phyloP scores from a whole-genome alignment of 2,329 filamentous ascomycete species.

The Trichoderma breve region DNA sequence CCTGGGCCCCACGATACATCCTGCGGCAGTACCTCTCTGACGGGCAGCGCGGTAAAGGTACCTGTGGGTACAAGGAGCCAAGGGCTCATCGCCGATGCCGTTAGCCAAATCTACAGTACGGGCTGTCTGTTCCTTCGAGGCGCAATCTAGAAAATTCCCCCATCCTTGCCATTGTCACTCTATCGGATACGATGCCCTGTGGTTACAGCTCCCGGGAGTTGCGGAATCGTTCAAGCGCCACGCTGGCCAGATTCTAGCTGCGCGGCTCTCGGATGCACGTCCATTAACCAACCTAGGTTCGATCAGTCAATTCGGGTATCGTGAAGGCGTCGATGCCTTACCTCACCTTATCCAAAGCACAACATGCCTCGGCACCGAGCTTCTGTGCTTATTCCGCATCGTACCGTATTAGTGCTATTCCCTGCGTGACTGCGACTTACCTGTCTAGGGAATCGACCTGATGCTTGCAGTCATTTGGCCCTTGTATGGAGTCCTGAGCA shows the following conservation, averaged over 20 bases:
- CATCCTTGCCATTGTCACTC: neutral
- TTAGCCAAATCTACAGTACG: neutral
- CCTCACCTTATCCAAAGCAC: neutral
- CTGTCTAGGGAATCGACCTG: neutral
- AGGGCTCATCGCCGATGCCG: neutral
- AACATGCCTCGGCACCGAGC: neutral
- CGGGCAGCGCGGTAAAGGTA: neutral
- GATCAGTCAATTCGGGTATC: neutral
- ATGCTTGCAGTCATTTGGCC: neutral
- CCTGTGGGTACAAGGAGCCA: neutral
- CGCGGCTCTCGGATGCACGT: neutral
- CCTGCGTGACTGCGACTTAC: neutral
- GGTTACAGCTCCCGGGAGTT: neutral
- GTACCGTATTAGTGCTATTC: neutral
- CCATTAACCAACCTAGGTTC: neutral
- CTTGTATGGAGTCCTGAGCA: neutral
- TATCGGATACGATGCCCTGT: neutral
- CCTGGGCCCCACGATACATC: neutral
- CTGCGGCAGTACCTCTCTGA: neutral
- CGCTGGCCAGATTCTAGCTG: neutral
- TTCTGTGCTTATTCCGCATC: neutral
- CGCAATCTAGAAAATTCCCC: conserved; percentile 14
- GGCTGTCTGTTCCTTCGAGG: conserved; percentile 8
- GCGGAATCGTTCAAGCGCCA: neutral
- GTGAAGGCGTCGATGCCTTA: neutral